Evolutionary conservation across 2,329 filamentous ascomycete genomes (phyloP).

Genomic region (Thelonectria discophora): DNA sequence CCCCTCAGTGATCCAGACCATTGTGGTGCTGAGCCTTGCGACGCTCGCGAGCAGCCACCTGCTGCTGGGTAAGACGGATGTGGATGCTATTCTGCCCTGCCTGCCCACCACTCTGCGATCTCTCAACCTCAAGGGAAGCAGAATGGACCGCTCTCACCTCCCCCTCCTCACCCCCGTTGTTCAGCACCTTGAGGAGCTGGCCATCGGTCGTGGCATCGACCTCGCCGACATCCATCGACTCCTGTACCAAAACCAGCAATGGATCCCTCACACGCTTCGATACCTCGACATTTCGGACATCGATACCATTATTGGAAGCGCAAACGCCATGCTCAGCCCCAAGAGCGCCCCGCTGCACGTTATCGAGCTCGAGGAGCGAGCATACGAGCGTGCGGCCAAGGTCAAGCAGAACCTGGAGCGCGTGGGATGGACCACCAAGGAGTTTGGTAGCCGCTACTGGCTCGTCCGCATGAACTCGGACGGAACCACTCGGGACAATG

Average conservation of each 20-base stretch:
- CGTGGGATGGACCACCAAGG: conserved; percentile 75
- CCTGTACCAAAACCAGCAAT: conserved; percentile 62
- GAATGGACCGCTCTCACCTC: conserved; percentile 72
- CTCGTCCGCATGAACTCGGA: conserved; percentile 65
- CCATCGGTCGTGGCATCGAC: conserved; percentile 73
- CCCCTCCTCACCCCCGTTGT: conserved; percentile 70
- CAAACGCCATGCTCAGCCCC: conserved; percentile 66
- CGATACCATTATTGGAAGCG: conserved; percentile 64
- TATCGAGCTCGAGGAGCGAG: conserved; percentile 76
- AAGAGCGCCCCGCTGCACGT: conserved; percentile 76
- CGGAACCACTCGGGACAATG: conserved; percentile 47
- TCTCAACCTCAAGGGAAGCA: conserved; percentile 78
- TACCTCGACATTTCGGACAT: conserved; percentile 80
- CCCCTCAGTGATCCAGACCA: conserved; percentile 68
- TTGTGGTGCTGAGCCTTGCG: conserved; percentile 78
- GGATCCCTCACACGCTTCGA: conserved; percentile 67
- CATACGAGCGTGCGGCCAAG: conserved; percentile 71
- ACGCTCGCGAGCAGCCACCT: conserved; percentile 78
- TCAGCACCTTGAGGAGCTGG: conserved; percentile 78
- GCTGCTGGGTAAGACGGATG: conserved; percentile 71
- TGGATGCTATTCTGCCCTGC: conserved; percentile 70
- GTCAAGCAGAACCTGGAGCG: conserved; percentile 66
- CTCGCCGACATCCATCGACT: conserved; percentile 71
- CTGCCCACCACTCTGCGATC: conserved; percentile 75
- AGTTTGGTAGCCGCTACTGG: conserved; percentile 73